phyloP scores from a whole-genome alignment of 2,329 filamentous ascomycete genomes.

The Leptographium procerum region DNA sequence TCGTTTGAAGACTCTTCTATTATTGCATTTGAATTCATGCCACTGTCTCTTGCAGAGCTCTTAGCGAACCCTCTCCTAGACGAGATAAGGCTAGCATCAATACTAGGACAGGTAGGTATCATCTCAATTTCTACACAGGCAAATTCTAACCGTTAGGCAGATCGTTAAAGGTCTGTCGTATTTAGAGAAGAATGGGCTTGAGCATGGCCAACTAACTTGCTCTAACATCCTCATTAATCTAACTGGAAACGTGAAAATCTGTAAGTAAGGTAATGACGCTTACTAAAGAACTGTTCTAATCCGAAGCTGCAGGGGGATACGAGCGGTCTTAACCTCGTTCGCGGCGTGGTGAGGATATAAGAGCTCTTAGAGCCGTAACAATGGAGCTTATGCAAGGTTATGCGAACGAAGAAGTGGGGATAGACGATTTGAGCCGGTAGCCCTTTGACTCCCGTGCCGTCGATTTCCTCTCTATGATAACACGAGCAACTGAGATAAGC shows the following conservation, averaged over 20 bases:
- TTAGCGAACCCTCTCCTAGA: too few species aligned
- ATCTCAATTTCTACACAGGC: background rate
- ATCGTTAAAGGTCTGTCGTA: background rate
- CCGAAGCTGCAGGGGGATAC: too few species aligned
- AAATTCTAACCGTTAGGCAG: background rate
- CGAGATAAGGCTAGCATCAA: too few species aligned
- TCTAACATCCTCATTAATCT: background rate
- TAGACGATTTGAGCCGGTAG: background rate
- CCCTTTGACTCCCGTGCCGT: background rate
- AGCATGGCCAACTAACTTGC: background rate
- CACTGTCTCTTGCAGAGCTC: too few species aligned
- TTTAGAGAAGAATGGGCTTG: background rate
- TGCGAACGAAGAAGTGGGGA: background rate
- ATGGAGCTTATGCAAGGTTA: background rate
- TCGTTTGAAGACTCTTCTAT: too few species aligned
- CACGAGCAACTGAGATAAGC: background rate
- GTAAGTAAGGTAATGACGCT: background rate
- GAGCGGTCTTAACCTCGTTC: too few species aligned
- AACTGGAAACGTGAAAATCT: background rate
- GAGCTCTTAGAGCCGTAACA: background rate
- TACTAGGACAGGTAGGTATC: too few species aligned
- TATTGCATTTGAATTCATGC: too few species aligned
- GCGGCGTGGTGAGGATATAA: background rate
- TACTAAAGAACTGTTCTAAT: background rate
- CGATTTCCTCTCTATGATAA: background rate